Conservation (phyloP, 345 rosid species). For the Salix udensis region DNA sequence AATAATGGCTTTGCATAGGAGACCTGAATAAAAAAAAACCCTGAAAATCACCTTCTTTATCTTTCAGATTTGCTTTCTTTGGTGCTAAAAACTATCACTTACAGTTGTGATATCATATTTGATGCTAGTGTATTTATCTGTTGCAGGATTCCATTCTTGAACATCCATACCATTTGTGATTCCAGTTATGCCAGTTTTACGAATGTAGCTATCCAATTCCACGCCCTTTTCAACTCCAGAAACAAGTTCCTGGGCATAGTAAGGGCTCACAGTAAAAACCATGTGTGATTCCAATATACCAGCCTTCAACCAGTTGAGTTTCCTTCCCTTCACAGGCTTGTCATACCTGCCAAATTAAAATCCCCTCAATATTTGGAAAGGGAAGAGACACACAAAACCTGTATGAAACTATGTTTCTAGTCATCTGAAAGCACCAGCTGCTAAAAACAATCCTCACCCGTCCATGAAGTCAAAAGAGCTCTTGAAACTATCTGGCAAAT, state of each 20-base stretch:
- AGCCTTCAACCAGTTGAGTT: conserved; percentile 97
- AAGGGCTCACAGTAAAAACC: conserved; percentile 82
- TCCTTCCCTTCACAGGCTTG: conserved; percentile 79
- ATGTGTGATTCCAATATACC: conserved; percentile 71
- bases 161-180: conserved; percentile 91
- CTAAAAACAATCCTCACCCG: conserved; percentile 39
- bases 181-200: conserved; percentile 60
- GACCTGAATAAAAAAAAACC: conserved; percentile 46
- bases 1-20: conserved; percentile 71
- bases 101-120: conserved; percentile 72
- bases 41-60: not conserved
- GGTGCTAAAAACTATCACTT: conserved; percentile 27
- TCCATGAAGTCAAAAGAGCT: conserved; percentile 85
- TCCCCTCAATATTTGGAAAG: not conserved
- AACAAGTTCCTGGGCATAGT: conserved; percentile 76
- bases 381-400: not conserved
- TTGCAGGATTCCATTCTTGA: conserved; percentile 90
- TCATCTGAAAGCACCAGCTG: not conserved
- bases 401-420: not conserved
- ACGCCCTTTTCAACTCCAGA: conserved; percentile 77
- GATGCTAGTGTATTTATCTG: conserved; percentile 65
- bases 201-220: conserved; percentile 58
- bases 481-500: conserved; percentile 65
- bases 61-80: not conserved
- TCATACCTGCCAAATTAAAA: conserved; percentile 34